Evolutionary conservation across 345 rosid genomes (phyloP), one percentile per base, ranked within the genome.

Genomic region (Mallotus nudiflorus): DNA sequence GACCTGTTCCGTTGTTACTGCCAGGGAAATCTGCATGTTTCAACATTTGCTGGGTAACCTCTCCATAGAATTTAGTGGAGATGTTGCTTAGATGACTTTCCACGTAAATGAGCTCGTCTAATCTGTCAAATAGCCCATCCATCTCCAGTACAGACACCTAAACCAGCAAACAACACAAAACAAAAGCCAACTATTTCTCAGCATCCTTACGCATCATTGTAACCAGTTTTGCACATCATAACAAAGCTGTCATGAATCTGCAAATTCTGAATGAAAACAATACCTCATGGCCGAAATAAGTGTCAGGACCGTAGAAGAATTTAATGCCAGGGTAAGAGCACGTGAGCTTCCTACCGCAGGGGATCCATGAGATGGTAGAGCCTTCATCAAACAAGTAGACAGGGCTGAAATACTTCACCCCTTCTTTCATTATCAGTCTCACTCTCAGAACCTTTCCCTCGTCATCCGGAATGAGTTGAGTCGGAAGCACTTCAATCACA

Each of bases 241-340:
- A n/a, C n/a, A n/a, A n/a, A n/a, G n/a, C n/a, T n/a, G n/a, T n/a
- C n/a, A n/a, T n/a, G n/a, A n/a, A n/a, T n/a, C n/a, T n/a, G n/a
- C n/a, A n/a, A n/a, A n/a, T n/a, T n/a, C n/a, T n/a, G n/a, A n/a
- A n/a, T n/a, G n/a, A n/a, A n/a, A n/a, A n/a, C n/a, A n/a, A n/a
- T 80, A 89, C 98, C 98, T 94, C 98, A 11, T 94, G 80, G 73
- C 78, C 84, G 46, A 68, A 94, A 82, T 94, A 94, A 57, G 84
- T n/a, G 25, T 94, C 97, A 0, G 98, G 99, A 42, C 85, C 88
- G 48, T 94, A 88, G 62, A 72, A 37, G 78, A 94, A 94, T 77
- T 94, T 94, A 86, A 94, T 94, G 64, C 98, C 98, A 10, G 98
- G 98, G 86, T 94, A 94, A 28, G 95, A 90, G 81, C 99, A 94